Percentiles rank a stretch among this genome's conserved stretches.
phyloP scores from a whole-genome alignment of 371 early-diverging fungal genomes.

The Mortierella sp. region DNA sequence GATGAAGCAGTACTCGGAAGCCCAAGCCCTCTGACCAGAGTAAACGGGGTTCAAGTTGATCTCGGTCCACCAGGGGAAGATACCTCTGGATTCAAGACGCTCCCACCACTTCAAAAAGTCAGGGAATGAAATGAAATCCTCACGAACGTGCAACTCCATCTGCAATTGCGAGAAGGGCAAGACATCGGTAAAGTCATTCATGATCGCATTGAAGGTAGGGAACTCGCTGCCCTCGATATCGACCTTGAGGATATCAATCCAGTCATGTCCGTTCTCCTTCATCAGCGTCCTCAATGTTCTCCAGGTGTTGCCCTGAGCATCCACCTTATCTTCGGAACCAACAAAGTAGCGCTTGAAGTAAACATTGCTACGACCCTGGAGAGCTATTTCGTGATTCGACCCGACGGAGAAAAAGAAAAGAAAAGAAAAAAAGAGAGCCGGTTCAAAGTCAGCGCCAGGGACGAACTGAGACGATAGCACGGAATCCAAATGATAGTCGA shows the following conservation, averaged over 20 bases:
- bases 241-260: conserved; percentile 50
- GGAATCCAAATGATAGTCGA: too few relatives aligned
- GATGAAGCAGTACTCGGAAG: conserved; percentile 47
- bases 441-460: too few relatives aligned
- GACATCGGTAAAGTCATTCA: conserved; percentile 40
- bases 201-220: conserved; percentile 31
- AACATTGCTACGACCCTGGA: not conserved
- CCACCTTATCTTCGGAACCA: conserved; percentile 20
- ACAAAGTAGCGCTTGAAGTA: conserved; percentile 37
- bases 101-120: conserved; percentile 45
- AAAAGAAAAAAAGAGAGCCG: not conserved
- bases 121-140: conserved; percentile 10
- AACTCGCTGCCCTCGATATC: conserved; percentile 38
- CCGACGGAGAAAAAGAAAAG: not conserved
- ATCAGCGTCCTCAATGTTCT: conserved; percentile 35
- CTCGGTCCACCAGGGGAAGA: conserved; percentile 47
- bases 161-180: conserved; percentile 49
- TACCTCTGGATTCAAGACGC: conserved; percentile 33
- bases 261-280: conserved; percentile 48
- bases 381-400: not conserved
- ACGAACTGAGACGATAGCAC: too few relatives aligned
- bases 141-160: conserved; percentile 36
- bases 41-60: conserved; percentile 42
- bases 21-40: conserved; percentile 26
- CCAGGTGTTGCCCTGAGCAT: conserved; percentile 14